Evolutionary conservation across 2,329 filamentous ascomycete species (phyloP).

Genomic region (Trichoderma asperellum): DNA sequence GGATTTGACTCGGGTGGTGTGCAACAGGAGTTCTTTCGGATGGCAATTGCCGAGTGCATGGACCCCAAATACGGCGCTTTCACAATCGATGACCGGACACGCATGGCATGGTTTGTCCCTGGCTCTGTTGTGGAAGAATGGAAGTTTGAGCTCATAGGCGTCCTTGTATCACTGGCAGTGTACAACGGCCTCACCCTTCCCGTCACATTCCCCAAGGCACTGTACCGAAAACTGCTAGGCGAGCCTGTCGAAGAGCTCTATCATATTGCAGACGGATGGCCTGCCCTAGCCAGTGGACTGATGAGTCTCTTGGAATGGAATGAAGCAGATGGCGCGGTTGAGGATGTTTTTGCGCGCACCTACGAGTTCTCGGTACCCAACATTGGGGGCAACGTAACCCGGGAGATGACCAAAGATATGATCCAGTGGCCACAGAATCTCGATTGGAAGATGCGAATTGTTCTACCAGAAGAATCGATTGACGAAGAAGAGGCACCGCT

Average conservation of each 20-base stretch:
- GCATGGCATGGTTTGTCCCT: conserved; percentile 87
- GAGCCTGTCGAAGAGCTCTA: conserved; percentile 70
- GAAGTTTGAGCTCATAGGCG: conserved; percentile 87
- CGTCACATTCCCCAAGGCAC: conserved; percentile 80
- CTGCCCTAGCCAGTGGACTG: conserved; percentile 75
- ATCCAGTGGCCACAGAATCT: conserved; percentile 60
- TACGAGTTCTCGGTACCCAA: conserved; percentile 78
- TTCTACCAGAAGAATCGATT: conserved; percentile 15
- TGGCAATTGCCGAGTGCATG: conserved; percentile 79
- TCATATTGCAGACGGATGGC: conserved; percentile 87
- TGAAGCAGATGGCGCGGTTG: conserved; percentile 72
- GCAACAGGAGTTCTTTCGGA: conserved; percentile 92
- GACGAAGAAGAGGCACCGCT: conserved; percentile 60
- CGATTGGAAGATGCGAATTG: conserved; percentile 33
- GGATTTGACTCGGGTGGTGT: conserved; percentile 94
- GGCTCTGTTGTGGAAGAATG: conserved; percentile 80
- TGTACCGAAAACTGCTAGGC: conserved; percentile 80
- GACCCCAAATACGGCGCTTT: conserved; percentile 81
- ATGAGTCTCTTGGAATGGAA: conserved; percentile 75
- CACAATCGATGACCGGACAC: conserved; percentile 72
- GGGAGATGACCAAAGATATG: conserved; percentile 55
- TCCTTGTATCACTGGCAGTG: conserved; percentile 85
- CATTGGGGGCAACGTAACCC: conserved; percentile 60
- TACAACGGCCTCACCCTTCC: conserved; percentile 94
- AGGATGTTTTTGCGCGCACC: conserved; percentile 79